Percentiles rank a stretch among this genome's conserved stretches.
Evolutionary conservation across 1,284 basidiomycete species (phyloP).

Genomic region (Anthracocystis walkeri): DNA sequence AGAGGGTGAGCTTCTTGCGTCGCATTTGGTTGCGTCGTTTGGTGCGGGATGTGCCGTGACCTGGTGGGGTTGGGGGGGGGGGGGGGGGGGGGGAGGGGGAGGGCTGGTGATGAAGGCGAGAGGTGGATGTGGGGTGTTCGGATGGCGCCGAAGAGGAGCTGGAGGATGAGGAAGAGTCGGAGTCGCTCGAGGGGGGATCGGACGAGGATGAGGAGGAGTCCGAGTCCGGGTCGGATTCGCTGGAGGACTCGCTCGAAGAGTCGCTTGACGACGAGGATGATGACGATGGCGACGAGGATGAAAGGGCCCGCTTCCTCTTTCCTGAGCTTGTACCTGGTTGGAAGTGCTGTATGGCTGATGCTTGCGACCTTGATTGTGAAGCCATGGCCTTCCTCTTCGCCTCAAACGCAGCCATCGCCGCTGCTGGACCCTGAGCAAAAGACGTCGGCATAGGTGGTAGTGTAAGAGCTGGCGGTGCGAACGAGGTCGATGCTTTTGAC

Average conservation of each 20-base stretch:
- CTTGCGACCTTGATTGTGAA: neutral
- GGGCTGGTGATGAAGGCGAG: neutral
- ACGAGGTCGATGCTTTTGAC: neutral
- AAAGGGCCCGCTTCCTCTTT: neutral
- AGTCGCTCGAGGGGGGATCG: neutral
- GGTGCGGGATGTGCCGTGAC: constrained; percentile 48
- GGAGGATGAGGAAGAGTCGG: constrained; percentile 12
- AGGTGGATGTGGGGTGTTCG: neutral
- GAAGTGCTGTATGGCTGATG: neutral
- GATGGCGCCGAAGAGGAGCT: constrained; percentile 30
- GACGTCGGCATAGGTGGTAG: constrained; percentile 18
- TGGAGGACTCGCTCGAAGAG: constrained; percentile 2
- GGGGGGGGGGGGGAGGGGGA: neutral
- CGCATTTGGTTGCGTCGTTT: constrained; percentile 52
- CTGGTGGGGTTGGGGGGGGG: constrained; percentile 29
- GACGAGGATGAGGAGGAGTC: constrained; percentile 12
- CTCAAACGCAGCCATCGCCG: constrained; percentile 45
- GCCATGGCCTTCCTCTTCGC: constrained; percentile 20
- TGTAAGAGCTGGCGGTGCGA: neutral
- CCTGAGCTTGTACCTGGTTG: neutral
- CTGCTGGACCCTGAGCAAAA: constrained; percentile 7
- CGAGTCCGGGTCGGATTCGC: constrained; percentile 4
- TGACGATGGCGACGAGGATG: neutral
- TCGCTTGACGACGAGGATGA: constrained; percentile 10
- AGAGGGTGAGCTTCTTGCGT: constrained; percentile 16